These are phyloP conservation scores for Boletus rubroflammeus DNA, from an alignment of 768 basidiomycete genomes.

Conservation along the genomic window DNA sequence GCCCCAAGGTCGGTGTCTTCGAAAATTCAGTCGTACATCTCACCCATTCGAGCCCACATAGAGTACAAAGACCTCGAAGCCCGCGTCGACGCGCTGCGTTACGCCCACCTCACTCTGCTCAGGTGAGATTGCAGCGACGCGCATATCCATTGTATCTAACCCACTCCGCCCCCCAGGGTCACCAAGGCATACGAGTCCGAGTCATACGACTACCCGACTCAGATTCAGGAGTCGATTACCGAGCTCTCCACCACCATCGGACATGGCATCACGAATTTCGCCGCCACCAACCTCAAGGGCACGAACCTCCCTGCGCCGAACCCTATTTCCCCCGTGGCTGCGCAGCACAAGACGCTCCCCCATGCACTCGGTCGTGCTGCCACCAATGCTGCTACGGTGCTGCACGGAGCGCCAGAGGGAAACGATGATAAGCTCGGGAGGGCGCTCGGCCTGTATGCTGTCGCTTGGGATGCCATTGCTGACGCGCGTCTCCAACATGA, in stretches of 20 bases:
- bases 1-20: constrained; percentile 63
- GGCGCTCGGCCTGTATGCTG: constrained; percentile 74
- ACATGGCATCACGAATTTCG: constrained; percentile 76
- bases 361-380: constrained; percentile 90
- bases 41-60: constrained; percentile 28
- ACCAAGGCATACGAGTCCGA: constrained; percentile 87
- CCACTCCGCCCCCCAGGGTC: constrained; percentile 45
- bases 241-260: constrained; percentile 71
- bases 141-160: background rate
- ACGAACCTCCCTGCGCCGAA: constrained; percentile 77
- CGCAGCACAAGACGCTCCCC: constrained; percentile 92
- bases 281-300: constrained; percentile 83
- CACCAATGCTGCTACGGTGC: constrained; percentile 47
- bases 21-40: background rate
- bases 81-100: constrained; percentile 87
- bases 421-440: constrained; percentile 69
- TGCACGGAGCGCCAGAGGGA: constrained; percentile 44
- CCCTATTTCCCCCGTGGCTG: constrained; percentile 50
- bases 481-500: constrained; percentile 80
- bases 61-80: constrained; percentile 97
- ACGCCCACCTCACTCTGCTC: constrained; percentile 71
- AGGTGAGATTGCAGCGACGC: constrained; percentile 50
- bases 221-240: constrained; percentile 77
- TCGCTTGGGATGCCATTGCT: constrained; percentile 82
- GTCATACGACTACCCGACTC: constrained; percentile 85